These are phyloP conservation scores for Actinomortierella ambigua DNA, from an alignment of 371 early-diverging fungal species.

Conservation along the genomic window DNA sequence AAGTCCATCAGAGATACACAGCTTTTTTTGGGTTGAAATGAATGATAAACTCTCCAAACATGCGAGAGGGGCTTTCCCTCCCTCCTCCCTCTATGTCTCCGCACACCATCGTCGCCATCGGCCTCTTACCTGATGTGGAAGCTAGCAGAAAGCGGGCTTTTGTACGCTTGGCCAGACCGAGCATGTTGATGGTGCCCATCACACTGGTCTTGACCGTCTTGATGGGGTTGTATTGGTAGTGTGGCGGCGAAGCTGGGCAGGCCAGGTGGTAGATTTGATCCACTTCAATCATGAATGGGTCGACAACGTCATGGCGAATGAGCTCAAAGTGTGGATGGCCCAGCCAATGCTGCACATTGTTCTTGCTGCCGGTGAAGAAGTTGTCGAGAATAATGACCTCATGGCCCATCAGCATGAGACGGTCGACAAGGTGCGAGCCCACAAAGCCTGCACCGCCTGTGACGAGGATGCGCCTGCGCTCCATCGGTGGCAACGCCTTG, in stretches of 20 bases:
- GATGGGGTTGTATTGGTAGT: constrained; percentile 89
- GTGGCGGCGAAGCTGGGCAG: constrained; percentile 90
- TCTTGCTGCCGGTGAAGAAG: constrained; percentile 81
- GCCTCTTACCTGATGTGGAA: constrained; percentile 77
- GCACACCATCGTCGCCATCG: neutral
- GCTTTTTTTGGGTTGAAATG: no score
- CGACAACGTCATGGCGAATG: constrained; percentile 85
- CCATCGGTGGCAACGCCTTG: constrained; percentile 53
- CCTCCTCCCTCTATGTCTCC: neutral
- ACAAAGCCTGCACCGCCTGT: constrained; percentile 94
- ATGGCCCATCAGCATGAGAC: constrained; percentile 88
- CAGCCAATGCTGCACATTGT: constrained; percentile 82
- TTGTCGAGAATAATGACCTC: constrained; percentile 87
- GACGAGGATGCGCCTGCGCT: constrained; percentile 81
- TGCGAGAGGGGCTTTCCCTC: no score
- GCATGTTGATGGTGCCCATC: constrained; percentile 91
- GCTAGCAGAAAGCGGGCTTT: constrained; percentile 84
- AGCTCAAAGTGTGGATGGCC: constrained; percentile 89
- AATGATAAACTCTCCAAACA: no score
- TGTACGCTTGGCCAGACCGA: constrained; percentile 84
- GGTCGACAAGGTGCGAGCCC: constrained; percentile 85
- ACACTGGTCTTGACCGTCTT: constrained; percentile 89
- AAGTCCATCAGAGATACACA: constrained; percentile 1
- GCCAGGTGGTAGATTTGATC: constrained; percentile 88
- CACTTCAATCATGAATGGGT: constrained; percentile 84